Base-by-base conservation (phyloP, 1,284 basidiomycete species). In the Abortiporus biennis region DNA sequence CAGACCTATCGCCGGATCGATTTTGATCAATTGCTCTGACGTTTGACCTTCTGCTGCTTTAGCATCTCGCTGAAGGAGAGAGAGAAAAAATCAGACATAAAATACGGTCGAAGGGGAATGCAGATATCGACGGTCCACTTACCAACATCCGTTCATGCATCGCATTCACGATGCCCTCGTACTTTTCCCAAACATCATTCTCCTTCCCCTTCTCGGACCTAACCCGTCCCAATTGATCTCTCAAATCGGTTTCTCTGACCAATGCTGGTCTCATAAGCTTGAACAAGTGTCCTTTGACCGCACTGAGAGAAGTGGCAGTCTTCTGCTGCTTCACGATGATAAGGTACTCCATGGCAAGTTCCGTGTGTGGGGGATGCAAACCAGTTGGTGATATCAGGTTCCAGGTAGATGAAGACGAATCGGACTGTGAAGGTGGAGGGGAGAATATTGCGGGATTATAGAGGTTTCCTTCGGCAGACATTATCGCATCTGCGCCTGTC, bases 381-480 rank as follows among this genome's bases (percentile, higher is more conserved):
- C 71, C 68, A 0, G 63, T 58, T 27, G 69, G 68, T 52, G 48
- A 50, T 16, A 53, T 22, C 13, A 57, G 52, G n/a, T 65, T 57
- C 6, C 63, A 60, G 4, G 15, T 13, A 6, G 38, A 16, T 13
- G 40, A 9, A 11, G 62, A 51, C 36, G 50, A 41, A 36, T 43
- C 31, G n/a, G 48, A 32, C 25, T 41, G 29, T 27, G 38, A 27
- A 3, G 44, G 33, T 1, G 52, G 42, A 12, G 57, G 50, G 1
- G 55, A 52, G 53, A 98, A 97, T 9, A 98, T 60, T 0, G 92
- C 82, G 0, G 92, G 89, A 58, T 98, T 98, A 62, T 96, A 96
- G 1, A 99, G 69, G 53, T 96, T 89, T 0, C 91, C 95, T 64
- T 99, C 95, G 0, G 95, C 95, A 40, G 80, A 85, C 94, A 98